Percentiles rank a stretch among this genome's conserved stretches.
phyloP scores from a whole-genome alignment of 805 yeast genomes.

The Ogataea polymorpha region DNA sequence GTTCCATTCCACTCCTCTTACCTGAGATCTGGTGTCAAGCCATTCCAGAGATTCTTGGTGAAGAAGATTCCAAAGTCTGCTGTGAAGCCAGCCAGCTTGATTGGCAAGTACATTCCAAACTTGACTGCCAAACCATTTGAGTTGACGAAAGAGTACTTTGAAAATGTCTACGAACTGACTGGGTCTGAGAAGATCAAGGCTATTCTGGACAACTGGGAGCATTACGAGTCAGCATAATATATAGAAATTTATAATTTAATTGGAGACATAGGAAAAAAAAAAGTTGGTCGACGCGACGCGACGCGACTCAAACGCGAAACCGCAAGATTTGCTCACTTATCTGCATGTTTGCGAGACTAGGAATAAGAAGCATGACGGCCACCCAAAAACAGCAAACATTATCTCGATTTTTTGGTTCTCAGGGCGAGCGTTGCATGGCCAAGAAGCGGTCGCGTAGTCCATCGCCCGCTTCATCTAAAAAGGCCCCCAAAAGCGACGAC shows the following conservation, averaged over 20 bases:
- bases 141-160: constrained; percentile 94
- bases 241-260: constrained; percentile 4
- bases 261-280: constrained; percentile 1
- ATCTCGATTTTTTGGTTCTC: constrained; percentile 18
- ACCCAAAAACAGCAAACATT: constrained; percentile 22
- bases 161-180: constrained; percentile 91
- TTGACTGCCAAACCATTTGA: constrained; percentile 97
- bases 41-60: constrained; percentile 95
- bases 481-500: constrained; percentile 1
- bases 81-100: constrained; percentile 88
- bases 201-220: constrained; percentile 94
- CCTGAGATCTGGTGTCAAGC: constrained; percentile 97
- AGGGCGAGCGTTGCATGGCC: background rate
- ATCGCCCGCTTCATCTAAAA: constrained; percentile 2
- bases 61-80: constrained; percentile 95
- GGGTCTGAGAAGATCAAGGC: constrained; percentile 86
- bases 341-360: constrained; percentile 3
- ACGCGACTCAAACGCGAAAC: constrained; percentile 2
- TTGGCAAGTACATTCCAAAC: constrained; percentile 96
- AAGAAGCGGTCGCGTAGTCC: constrained; percentile 15
- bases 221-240: constrained; percentile 52
- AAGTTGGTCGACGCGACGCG: constrained; percentile 4
- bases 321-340: background rate
- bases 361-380: constrained; percentile 3
- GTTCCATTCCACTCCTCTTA: constrained; percentile 99